Evolutionary conservation across 192 early-diverging fungal species (phyloP), one percentile per base, ranked within the genome.

Genomic region (Dissophora globulifera): DNA sequence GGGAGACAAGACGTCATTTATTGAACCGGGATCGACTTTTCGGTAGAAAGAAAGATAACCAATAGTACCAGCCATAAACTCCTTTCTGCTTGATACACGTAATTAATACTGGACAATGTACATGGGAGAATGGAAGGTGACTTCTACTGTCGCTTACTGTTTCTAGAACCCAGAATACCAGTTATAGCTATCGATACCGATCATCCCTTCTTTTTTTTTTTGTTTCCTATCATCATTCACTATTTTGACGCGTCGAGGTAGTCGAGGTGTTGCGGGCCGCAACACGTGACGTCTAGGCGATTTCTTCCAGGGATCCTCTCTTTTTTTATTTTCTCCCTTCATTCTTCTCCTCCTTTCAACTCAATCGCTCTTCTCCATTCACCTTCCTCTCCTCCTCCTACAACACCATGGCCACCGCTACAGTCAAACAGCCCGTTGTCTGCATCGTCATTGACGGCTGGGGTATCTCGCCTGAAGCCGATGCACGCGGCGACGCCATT

Each of bases 401-500:
- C 10, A 26, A 31, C 30, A 75, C 48, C 42, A 75, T 60, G 57
- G 31, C 62, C 23, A 50, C n/a, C n/a, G 33, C 55, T 0, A 26
- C 50, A 47, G 64, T 76, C 50, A 81, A 81, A 58, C 71, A 89
- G 42, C 94, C 93, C 62, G 89, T 91, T 16, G 94, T 92, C 75
- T 87, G 97, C 52, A 91, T 98, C 68, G 91, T 91, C 78, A 97
- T 99, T 80, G 98, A 99, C 78, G 98, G 98, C 32, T 99, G 98
- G 98, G 98, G 98, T 50, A 86, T 98, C 69, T 92, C 92, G 20
- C 79, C 83, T 47, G 78, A 90, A 19, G 79, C 82, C 27, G 78
- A 92, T 58, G 62, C 83, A 29, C 85, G 83, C 41, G 98, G 97
- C 43, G 95, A 99, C 70, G 95, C 96, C 64, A 96, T 98, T 79